Conservation (phyloP, 2,329 filamentous ascomycete species). For the Pseudogymnoascus sp. region DNA sequence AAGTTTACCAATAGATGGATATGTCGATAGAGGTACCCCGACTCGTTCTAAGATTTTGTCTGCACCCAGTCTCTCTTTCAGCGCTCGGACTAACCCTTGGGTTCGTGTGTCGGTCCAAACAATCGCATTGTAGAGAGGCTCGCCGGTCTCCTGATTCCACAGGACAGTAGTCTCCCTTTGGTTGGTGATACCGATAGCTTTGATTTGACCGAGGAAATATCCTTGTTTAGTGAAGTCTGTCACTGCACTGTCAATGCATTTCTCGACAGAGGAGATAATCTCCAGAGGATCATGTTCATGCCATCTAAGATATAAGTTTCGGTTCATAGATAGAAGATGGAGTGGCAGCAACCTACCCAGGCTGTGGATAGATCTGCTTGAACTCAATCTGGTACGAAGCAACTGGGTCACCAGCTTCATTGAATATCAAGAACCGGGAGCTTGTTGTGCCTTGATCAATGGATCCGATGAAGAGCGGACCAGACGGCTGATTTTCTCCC, state of each 20-base stretch:
- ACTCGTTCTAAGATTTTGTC: conserved; percentile 62
- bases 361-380: conserved; percentile 62
- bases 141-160: conserved; percentile 73
- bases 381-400: conserved; percentile 70
- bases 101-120: conserved; percentile 88
- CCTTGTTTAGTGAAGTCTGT: conserved; percentile 63
- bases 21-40: conserved; percentile 78
- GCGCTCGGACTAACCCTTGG: conserved; percentile 59
- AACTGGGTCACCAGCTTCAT: conserved; percentile 58
- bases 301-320: conserved; percentile 48
- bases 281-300: conserved; percentile 81
- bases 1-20: conserved; percentile 79
- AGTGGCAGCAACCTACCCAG: conserved; percentile 48
- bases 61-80: conserved; percentile 59
- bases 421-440: conserved; percentile 70
- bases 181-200: conserved; percentile 77
- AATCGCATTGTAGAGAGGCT: conserved; percentile 75
- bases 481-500: too few species aligned
- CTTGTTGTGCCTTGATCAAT: conserved; percentile 77
- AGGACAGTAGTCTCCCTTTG: conserved; percentile 82
- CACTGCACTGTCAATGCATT: conserved; percentile 70
- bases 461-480: conserved; percentile 53
- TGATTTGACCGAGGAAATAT: conserved; percentile 58
- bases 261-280: conserved; percentile 64
- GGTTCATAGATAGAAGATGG: neutral